Conservation (phyloP, 2,329 filamentous ascomycete species). For the Fusarium sp. region DNA sequence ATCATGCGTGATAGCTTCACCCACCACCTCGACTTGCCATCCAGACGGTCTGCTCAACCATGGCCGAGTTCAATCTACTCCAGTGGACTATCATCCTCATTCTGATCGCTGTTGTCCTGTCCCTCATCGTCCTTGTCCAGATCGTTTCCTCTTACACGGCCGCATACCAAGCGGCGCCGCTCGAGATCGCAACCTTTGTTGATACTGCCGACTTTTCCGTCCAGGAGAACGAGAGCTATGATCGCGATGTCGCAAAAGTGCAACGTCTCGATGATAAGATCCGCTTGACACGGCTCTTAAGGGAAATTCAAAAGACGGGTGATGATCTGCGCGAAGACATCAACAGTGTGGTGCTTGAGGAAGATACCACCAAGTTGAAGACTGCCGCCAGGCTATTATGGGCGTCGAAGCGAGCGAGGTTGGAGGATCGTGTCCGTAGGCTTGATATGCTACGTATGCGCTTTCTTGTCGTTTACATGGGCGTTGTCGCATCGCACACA, state of each 20-base stretch:
- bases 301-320: slow-evolving; percentile 71
- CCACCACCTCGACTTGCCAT: slow-evolving; percentile 45
- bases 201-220: slow-evolving; percentile 72
- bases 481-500: slow-evolving; percentile 60
- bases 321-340: slow-evolving; percentile 73
- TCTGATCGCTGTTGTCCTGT: slow-evolving; percentile 68
- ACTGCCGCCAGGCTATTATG: slow-evolving; percentile 67
- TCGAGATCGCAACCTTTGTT: slow-evolving; percentile 68
- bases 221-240: slow-evolving; percentile 73
- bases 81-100: slow-evolving; percentile 70
- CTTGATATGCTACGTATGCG: slow-evolving; percentile 73
- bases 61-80: slow-evolving; percentile 64
- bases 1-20: slow-evolving; percentile 49
- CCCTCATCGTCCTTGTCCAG: slow-evolving; percentile 66
- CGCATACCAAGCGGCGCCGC: slow-evolving; percentile 69
- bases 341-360: slow-evolving; percentile 64
- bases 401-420: slow-evolving; percentile 64
- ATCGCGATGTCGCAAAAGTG: slow-evolving; percentile 69
- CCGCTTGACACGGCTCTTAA: slow-evolving; percentile 67
- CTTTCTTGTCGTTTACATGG: slow-evolving; percentile 74
- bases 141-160: slow-evolving; percentile 64
- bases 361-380: slow-evolving; percentile 58
- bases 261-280: slow-evolving; percentile 72
- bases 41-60: slow-evolving; percentile 53
- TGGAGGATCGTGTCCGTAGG: slow-evolving; percentile 69